phyloP scores from a whole-genome alignment of 352 stramenopile genomes.

The Phytophthora fragariae region DNA sequence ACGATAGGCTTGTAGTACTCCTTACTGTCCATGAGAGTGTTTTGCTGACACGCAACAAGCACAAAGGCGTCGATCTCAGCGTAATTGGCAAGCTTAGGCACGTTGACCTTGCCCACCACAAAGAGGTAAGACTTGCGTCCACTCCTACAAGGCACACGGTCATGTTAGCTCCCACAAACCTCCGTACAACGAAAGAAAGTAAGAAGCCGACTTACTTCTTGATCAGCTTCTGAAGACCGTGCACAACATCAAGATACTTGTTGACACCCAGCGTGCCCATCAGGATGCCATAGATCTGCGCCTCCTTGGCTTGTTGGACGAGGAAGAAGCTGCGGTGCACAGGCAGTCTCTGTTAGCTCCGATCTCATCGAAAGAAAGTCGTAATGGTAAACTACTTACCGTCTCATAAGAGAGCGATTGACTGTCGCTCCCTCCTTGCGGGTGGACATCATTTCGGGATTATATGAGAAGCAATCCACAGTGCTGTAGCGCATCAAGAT shows the following conservation, averaged over 20 bases:
- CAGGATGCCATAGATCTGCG: slow-evolving; percentile 96
- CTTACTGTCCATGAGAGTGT: slow-evolving; percentile 94
- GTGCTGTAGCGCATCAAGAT: slow-evolving; percentile 83
- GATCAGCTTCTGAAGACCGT: slow-evolving; percentile 89
- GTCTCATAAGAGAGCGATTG: slow-evolving; percentile 78
- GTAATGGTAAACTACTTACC: slow-evolving; percentile 31
- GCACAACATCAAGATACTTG: slow-evolving; percentile 93
- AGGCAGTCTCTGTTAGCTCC: no score
- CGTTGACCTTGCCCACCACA: slow-evolving; percentile 97
- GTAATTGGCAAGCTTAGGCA: slow-evolving; percentile 98
- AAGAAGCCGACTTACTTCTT: slow-evolving; percentile 58
- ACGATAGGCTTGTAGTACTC: slow-evolving; percentile 94
- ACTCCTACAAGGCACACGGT: slow-evolving; percentile 55
- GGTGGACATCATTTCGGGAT: slow-evolving; percentile 49
- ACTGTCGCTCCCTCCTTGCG: slow-evolving; percentile 69
- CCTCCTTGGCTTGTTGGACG: slow-evolving; percentile 95
- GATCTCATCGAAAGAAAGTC: not conserved
- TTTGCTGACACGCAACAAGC: slow-evolving; percentile 96
- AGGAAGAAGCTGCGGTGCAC: slow-evolving; percentile 61
- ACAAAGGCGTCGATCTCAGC: slow-evolving; percentile 98
- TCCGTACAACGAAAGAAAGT: not conserved
- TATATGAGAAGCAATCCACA: slow-evolving; percentile 78
- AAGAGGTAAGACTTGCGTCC: slow-evolving; percentile 97
- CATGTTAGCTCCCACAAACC: not conserved
- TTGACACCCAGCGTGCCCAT: slow-evolving; percentile 95